Base-by-base conservation (phyloP, 2,329 filamentous ascomycete genomes). In the Reticulascus tulasneorum region DNA sequence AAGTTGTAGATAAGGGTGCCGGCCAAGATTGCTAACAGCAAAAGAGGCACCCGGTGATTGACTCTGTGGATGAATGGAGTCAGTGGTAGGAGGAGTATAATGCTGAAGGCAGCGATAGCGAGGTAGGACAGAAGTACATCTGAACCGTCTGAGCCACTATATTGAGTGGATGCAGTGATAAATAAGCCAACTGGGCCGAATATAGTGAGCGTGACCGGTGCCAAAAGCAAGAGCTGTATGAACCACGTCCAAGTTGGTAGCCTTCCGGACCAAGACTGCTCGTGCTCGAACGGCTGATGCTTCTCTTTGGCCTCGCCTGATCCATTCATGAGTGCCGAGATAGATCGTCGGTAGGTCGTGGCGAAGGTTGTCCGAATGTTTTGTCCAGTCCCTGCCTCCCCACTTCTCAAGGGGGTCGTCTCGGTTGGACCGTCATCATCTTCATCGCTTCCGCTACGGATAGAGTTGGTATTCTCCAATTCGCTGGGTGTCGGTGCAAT, bases 241-340 rank as follows among this genome's bases (percentile, higher is more conserved):
- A 93, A 60, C 93, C 93, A 98, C 13, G 85, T 81, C 84, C 85
- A 96, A 28, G 74, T 77, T 2, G 88, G 87, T 35, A 97, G 65
- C 23, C 73, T 73, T 5, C 75, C 75, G 33, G 88, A 94, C 93
- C 93, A 98, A 11, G 74, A 66, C 59, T 97, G 93, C 55, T 97
- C 93, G 35, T 77, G 66, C 10, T 76, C 75, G 53, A 82, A 89
- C 1, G 71, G 62, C 36, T 64, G 50, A 3, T 38, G 38, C 22
- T 45, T 42, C 44, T 47, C 44, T 37, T 47, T 52, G 7, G 60
- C 61, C 50, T 53, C 58, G 26, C 50, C 59, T 33, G 44, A 23
- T 3, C 18, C 23, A 15, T 30, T 15, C 28, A 35, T 50, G 37
- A 49, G 56, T 40, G 38, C 56, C 3, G 62, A 57, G 19, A 69